Base-by-base conservation (phyloP, 176 grass and related monocot genomes). In the Elaeis guineensis region DNA sequence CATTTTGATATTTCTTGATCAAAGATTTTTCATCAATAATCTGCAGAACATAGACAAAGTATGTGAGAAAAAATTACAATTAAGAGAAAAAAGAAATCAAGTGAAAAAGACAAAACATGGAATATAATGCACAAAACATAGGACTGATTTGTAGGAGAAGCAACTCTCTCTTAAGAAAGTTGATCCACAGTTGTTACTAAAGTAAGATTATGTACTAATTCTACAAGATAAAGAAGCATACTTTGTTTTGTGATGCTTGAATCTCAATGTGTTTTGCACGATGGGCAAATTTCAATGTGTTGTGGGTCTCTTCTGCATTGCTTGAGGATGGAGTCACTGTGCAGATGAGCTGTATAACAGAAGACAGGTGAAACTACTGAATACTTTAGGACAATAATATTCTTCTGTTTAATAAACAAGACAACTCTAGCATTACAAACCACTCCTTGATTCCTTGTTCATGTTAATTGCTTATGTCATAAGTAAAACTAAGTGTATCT, bases 11-110 rank as follows among this genome's bases (percentile, higher is more conserved):
- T 49, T 99, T 99, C 74, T 99, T 99, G 82, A 99, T 99, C 71
- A 99, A 82, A 72, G 94, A 99, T 68, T 99, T 99, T 59, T 99
- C 94, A 89, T 93, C 94, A 32, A 99, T 81, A 76, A 99, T 99
- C 88, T 98, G 76, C 62, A 67, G 54, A 76, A 62, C 14, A 81
- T 62, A 54, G 49, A 65, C 30, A 83, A 17, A 61, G 9, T 74
- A 44, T 57, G 71, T 79, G 17, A 25, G 29, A 20, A 50, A 74
- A 59, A 62, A 67, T 53, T 49, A 49, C 16, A 69, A 63, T 64
- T 28, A 75, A 49, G 78, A 63, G 69, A 20, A 25, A 55, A 16
- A 78, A 49, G n/a, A 58, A 51, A 57, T 49, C 16, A 24, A 39
- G 59, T 51, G 50, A 51, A 16, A 18, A 4, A 72, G 35, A 44